Conservation (phyloP, 139 green algal genomes). For the Haematococcus lacustris region DNA sequence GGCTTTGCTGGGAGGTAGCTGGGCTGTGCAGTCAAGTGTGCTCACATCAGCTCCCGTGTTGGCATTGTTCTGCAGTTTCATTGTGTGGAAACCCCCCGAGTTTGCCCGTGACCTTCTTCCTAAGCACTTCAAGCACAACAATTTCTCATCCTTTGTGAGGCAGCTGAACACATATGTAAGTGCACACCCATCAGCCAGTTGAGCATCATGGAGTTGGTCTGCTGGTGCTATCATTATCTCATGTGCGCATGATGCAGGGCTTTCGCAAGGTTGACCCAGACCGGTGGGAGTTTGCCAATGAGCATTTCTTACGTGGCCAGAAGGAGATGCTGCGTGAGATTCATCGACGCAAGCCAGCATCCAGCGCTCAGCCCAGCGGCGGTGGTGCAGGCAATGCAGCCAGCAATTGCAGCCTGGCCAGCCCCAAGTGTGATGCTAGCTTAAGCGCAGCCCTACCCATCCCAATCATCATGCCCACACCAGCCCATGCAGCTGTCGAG, state of each 20-base stretch:
- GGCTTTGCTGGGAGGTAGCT: background rate
- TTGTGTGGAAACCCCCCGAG: slow-evolving; percentile 86
- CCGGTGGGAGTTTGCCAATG: slow-evolving; percentile 96
- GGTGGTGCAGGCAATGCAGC: background rate
- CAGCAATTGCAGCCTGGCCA: too few species aligned
- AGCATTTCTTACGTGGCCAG: slow-evolving; percentile 72
- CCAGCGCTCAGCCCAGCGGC: too few species aligned
- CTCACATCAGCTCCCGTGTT: background rate
- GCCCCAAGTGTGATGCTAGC: too few species aligned
- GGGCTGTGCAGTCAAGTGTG: background rate
- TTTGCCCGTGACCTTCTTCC: slow-evolving; percentile 87
- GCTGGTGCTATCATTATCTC: too few species aligned
- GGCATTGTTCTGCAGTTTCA: slow-evolving; percentile 40
- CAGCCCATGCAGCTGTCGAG: slow-evolving; percentile 21
- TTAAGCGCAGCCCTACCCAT: too few species aligned
- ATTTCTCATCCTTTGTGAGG: slow-evolving; percentile 91
- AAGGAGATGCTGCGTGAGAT: slow-evolving; percentile 76
- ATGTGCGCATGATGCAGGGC: too few species aligned
- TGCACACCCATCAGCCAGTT: too few species aligned
- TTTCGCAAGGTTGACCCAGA: slow-evolving; percentile 96
- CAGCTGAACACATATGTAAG: slow-evolving; percentile 96
- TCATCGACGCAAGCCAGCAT: slow-evolving; percentile 63
- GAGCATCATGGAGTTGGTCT: too few species aligned
- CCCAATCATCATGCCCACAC: background rate
- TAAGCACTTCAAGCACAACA: slow-evolving; percentile 89